Base-by-base conservation (phyloP, 805 yeast species). In the Pichia sporocuriosa region DNA sequence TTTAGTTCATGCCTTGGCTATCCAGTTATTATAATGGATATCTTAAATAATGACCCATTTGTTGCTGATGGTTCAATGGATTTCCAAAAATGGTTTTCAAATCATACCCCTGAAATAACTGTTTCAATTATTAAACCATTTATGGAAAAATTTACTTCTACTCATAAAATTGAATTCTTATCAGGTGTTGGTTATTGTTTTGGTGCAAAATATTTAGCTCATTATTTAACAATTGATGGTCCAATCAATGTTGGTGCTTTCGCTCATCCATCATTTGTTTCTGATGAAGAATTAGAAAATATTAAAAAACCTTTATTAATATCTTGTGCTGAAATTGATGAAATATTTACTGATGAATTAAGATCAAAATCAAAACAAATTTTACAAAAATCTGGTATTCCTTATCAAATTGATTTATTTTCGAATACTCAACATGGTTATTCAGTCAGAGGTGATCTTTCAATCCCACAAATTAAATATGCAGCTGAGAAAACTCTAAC, bases 261-360 rank as follows among this genome's bases (percentile, higher is more conserved):
- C 47, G 93, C 93, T 8, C 97, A 89, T 63, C 96, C 97, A 5
- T 81, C 94, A 3, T 72, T 81, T 47, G 79, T 84, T 13, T 46
- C 69, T 12, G 69, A 71, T 26, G 88, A 77, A 29, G 94, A 84
- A 55, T 69, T 86, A 37, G 73, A 68, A 39, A 72, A 66, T 2
- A 59, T 89, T 51, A 40, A 52, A 1, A 75, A 69, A 49, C 95
- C 95, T 17, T 32, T 89, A 23, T 50, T 79, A 48, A 79, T 88
- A 50, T 69, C 84, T 17, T 84, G 84, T 42, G 94, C 95, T 37
- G 86, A 84, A 65, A 61, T 48, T 15, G 97, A 89, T 59, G 39
- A 54, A 0, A 65, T 72, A 37, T 89, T 81, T 72, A 56, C 87
- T 3, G 59, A 59, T 0, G 93, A 84, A 40, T 63, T 76, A 54